Conservation (phyloP, 495 filamentous ascomycete species). For the Echria macrotheca region DNA sequence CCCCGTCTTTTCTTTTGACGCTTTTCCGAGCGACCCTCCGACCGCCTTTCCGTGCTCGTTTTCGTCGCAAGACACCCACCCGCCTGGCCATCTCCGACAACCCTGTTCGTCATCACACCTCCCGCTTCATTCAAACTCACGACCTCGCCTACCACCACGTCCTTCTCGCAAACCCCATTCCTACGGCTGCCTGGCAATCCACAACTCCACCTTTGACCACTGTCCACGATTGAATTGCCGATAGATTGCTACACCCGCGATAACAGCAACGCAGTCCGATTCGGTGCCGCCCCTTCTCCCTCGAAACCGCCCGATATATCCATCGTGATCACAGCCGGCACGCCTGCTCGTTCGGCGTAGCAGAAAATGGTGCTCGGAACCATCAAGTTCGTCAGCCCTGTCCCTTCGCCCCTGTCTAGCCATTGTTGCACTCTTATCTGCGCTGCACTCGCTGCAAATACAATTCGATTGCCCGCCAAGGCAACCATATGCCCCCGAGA, state of each 20-base stretch:
- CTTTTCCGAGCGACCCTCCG: background rate
- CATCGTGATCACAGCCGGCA: conserved; percentile 16
- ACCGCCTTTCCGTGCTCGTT: background rate
- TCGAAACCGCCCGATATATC: conserved; percentile 11
- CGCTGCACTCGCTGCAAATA: no score
- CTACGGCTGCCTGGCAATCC: conserved; percentile 12
- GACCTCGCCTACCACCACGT: conserved; percentile 12
- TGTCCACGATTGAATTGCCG: conserved; percentile 23
- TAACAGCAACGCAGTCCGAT: conserved; percentile 23
- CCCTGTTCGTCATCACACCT: conserved; percentile 18
- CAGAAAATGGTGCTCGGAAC: conserved; percentile 75
- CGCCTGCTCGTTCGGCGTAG: no score
- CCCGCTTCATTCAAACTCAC: conserved; percentile 11
- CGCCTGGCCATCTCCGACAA: conserved; percentile 8
- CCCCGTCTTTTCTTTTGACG: background rate
- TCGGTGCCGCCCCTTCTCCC: conserved; percentile 16
- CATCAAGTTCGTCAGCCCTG: conserved; percentile 62
- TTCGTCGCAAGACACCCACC: conserved; percentile 8
- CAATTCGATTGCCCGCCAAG: conserved; percentile 5
- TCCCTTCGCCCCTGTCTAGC: background rate
- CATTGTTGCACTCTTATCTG: no score
- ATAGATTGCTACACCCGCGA: conserved; percentile 15
- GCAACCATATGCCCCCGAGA: no score
- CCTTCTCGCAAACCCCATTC: conserved; percentile 9
- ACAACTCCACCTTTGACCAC: conserved; percentile 24